phyloP scores from a whole-genome alignment of 495 filamentous ascomycete genomes.

The Bathelium albidoporum region DNA sequence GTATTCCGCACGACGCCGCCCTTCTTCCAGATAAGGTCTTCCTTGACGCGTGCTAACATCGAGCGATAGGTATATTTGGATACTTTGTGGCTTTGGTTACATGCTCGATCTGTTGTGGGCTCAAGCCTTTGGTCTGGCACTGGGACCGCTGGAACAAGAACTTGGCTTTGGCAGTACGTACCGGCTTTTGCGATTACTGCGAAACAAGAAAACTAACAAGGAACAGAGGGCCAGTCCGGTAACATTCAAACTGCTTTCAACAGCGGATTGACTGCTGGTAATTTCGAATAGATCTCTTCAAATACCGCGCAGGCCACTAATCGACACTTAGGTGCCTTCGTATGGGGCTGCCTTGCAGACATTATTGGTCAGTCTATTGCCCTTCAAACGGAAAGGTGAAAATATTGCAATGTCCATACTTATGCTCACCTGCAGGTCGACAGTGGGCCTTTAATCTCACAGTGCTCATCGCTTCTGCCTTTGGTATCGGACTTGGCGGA shows the following conservation, averaged over 20 bases:
- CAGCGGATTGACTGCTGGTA: slow-evolving; percentile 30
- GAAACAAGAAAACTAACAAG: neutral
- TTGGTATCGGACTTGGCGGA: slow-evolving; percentile 37
- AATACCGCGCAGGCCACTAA: neutral
- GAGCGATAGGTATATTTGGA: slow-evolving; percentile 1
- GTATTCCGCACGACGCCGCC: slow-evolving; percentile 14
- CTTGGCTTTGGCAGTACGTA: slow-evolving; percentile 31
- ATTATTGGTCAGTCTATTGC: slow-evolving; percentile 33
- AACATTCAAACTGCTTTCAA: slow-evolving; percentile 28
- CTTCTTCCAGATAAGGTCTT: neutral
- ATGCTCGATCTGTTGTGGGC: slow-evolving; percentile 42
- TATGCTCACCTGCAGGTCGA: slow-evolving; percentile 24
- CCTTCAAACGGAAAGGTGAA: neutral
- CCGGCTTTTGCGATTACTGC: neutral
- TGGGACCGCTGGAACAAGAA: slow-evolving; percentile 37
- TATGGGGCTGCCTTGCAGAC: slow-evolving; percentile 42
- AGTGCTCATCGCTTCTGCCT: slow-evolving; percentile 35
- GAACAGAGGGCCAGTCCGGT: slow-evolving; percentile 15
- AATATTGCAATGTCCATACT: neutral
- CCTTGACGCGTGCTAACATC: neutral
- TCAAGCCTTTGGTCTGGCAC: slow-evolving; percentile 39
- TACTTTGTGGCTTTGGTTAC: slow-evolving; percentile 36
- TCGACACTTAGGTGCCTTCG: slow-evolving; percentile 27
- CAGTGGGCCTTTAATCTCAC: slow-evolving; percentile 44
- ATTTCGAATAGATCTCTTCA: neutral